Evolutionary conservation across 257 asterid genomes (phyloP).

Genomic region (Paraleonurus japonicus): DNA sequence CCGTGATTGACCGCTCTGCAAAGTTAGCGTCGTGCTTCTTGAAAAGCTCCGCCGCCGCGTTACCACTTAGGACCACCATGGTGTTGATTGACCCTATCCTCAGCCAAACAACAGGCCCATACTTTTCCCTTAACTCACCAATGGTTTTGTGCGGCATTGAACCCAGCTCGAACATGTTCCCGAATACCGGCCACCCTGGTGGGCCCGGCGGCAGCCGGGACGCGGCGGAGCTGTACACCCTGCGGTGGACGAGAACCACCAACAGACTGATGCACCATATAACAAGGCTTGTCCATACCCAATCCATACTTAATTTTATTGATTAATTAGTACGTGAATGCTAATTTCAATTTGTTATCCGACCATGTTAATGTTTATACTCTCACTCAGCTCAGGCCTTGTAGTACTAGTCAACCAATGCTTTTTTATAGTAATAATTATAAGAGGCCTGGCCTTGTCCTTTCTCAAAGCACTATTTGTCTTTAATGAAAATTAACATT

Average conservation of each 20-base stretch:
- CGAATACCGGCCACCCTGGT: constrained; percentile 58
- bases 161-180: constrained; percentile 60
- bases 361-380: too few relatives aligned
- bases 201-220: constrained; percentile 55
- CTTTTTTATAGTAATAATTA: background rate
- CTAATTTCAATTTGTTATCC: too few relatives aligned
- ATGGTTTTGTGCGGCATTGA: constrained; percentile 48
- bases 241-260: constrained; percentile 17
- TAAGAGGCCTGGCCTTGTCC: background rate
- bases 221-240: background rate
- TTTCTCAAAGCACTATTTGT: constrained; percentile 3
- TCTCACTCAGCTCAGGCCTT: background rate
- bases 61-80: constrained; percentile 38
- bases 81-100: constrained; percentile 53
- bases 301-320: constrained; percentile 30
- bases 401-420: background rate
- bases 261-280: constrained; percentile 10
- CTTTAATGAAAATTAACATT: background rate
- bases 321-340: too few relatives aligned
- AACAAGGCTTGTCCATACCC: constrained; percentile 22
- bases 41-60: constrained; percentile 50
- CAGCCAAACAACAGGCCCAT: constrained; percentile 56
- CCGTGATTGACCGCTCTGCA: constrained; percentile 45
- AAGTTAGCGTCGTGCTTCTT: constrained; percentile 54
- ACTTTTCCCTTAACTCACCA: constrained; percentile 23